Base-by-base conservation (phyloP, 2,329 filamentous ascomycete genomes). In the Cladophialophora yegresii region DNA sequence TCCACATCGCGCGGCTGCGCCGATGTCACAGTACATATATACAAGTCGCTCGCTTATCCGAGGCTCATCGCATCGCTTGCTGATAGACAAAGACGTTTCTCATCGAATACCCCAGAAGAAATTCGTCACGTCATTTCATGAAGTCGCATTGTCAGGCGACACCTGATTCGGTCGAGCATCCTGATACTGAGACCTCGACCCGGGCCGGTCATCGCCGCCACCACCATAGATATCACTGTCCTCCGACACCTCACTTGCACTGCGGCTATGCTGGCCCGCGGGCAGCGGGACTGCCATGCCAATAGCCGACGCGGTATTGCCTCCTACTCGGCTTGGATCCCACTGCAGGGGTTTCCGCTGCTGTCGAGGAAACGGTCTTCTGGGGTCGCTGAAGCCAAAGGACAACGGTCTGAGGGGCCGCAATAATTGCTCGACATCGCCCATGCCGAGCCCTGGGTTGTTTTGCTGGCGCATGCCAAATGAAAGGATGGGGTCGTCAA, bases 401-500 rank as follows among this genome's bases (percentile, higher is more conserved):
- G 63, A 66, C 5, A 68, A 54, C 7, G 64, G 66, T 26, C 63
- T 58, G 50, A 60, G 47, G 16, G 64, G 66, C n/a, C 63, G 61
- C 45, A 62, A 54, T 23, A 66, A 45, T 40, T 54, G 43, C 26
- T 65, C 59, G 13, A 61, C 56, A 16, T 61, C 60, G 30, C 56
- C 55, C 13, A 59, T 32, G 2, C 66, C 54, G 7, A 62, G 30
- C 23, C 47, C 57, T 33, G 26, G 45, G 32, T 33, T 50, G 20
- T 22, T 36, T 32, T 58, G 54, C 26, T 64, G 56, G 16, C 50
- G 57, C 28, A 54, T 50, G 20, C 63, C 63, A 28, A 64, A 64
- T 30, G 65, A 59, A 22, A 67, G 55, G 20, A 69, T 30, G 0
- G 69, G 67, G 26, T 69, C 69, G 55, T 69, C 65, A 12, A 70